Evolutionary conservation across 768 basidiomycete genomes (phyloP), one percentile per base, ranked within the genome.

Genomic region (Panaeolus papilionaceus): DNA sequence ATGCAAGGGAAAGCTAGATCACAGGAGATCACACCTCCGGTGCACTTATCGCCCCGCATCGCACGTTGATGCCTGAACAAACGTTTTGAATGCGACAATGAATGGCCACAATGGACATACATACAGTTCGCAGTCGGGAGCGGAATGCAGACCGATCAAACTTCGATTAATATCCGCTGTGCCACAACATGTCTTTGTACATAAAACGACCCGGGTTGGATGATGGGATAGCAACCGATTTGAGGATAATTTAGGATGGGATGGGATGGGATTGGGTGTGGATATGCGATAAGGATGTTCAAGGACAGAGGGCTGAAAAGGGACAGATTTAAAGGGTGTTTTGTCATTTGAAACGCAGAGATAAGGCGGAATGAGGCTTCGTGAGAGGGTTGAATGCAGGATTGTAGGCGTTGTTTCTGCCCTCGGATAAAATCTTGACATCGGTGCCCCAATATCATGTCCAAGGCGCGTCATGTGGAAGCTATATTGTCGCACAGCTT

Each of bases 331-430:
- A 4, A 16, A 44, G 42, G 42, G 42, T 44, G 42, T 6, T 2
- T 16, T 44, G 42, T 44, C 42, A 44, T 44, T 44, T 44, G 42
- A 49, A 49, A 49, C 47, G 16, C 16, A 26, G 6, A 49, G 47
- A 49, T 49, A 49, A 49, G 47, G 47, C 5, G 47, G 47, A 49
- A 49, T 49, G 47, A 49, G 47, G 47, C 47, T 26, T 49, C 23
- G 47, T 49, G 47, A 23, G 47, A 49, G 47, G 20, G 6, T 23
- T 49, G 16, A 8, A 8, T 23, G 47, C 47, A 23, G 5, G 12
- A 23, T 20, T 26, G n/a, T 49, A 18, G 20, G 47, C 20, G 47
- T 20, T 42, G 40, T 49, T 49, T 44, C 14, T 23, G 47, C 47
- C 20, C n/a, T 49, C 20, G 47, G 23, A 4, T 20, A 9, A 49